Evolutionary conservation across 495 filamentous ascomycete genomes (phyloP), one percentile per base, ranked within the genome.

Genomic region (Hyphodiscus hymeniophilus): DNA sequence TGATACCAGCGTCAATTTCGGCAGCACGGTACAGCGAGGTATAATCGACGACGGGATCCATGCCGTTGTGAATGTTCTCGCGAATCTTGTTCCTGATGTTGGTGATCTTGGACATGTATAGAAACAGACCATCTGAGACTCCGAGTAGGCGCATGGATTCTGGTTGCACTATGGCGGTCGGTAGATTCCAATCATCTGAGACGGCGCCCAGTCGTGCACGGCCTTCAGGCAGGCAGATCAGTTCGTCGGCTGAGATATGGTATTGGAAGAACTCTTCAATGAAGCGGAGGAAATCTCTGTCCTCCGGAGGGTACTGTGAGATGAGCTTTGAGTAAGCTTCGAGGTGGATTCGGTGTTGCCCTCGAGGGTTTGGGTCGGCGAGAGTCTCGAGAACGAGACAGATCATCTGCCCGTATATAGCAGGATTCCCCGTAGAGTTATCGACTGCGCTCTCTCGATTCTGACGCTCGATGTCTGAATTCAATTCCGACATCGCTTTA

Each of bases 211-310:
- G 32, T 24, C 38, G 51, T n/a, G 36, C 33, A 22, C 42, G 49
- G 18, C 34, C 44, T 34, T 48, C 38, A 71, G 67, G 50, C 70
- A 72, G 57, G 80, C 77, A 16, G 22, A 90, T 88, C 43, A 94
- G 72, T 32, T 89, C 82, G 58, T 87, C 87, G 22, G 82, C 84
- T 47, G 86, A 80, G 54, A 89, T 85, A 65, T 94, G 86, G 56
- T 94, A 95, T 63, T 88, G 83, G 68, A 94, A 94, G 70, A 94
- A 94, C 63, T 94, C 89, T 62, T 87, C 76, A 54, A 95, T 84
- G 60, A 95, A 94, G 51, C 81, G 79, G 15, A 78, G 67, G 58
- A 89, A 87, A 23, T 80, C 74, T 32, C 79, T 70, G 44, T 87
- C 60, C 61, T 76, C 52, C 54, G 78, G 67, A 58, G 75, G 69